phyloP scores from a whole-genome alignment of 192 early-diverging fungal genomes.

The Coemansia sp. region DNA sequence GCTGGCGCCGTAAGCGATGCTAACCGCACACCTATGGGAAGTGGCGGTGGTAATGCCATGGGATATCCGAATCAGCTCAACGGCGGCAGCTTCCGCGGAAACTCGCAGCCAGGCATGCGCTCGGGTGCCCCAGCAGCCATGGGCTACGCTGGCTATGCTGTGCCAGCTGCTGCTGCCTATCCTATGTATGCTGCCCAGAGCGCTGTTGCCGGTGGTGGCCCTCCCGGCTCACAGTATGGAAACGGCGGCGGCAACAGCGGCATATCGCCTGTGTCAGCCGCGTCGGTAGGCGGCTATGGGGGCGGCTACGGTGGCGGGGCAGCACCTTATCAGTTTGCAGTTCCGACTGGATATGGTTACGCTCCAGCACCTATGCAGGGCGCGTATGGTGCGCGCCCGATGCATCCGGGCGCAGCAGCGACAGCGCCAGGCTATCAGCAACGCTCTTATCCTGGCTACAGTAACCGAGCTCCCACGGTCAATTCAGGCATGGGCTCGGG shows the following conservation, averaged over 20 bases:
- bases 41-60: background rate
- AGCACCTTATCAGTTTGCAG: conserved; percentile 30
- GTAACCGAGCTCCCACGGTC: conserved; percentile 19
- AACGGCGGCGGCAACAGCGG: background rate
- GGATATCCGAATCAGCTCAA: conserved; percentile 9
- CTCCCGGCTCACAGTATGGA: conserved; percentile 24
- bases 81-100: conserved; percentile 13
- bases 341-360: conserved; percentile 33
- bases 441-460: conserved; percentile 16
- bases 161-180: conserved; percentile 21
- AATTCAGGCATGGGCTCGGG: conserved; percentile 11
- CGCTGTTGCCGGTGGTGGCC: conserved; percentile 11
- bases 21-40: conserved; percentile 39
- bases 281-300: conserved; percentile 13
- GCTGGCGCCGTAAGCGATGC: conserved; percentile 17
- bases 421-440: conserved; percentile 6
- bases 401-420: conserved; percentile 4
- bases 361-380: conserved; percentile 16
- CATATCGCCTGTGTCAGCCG: conserved; percentile 4
- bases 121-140: conserved; percentile 7
- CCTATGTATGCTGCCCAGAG: conserved; percentile 28
- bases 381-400: conserved; percentile 22
- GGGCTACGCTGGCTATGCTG: conserved; percentile 32
- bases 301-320: conserved; percentile 18
- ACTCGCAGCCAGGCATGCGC: conserved; percentile 12